Conservation (phyloP, 2,329 filamentous ascomycete species). For the Pseudogymnoascus sp. region DNA sequence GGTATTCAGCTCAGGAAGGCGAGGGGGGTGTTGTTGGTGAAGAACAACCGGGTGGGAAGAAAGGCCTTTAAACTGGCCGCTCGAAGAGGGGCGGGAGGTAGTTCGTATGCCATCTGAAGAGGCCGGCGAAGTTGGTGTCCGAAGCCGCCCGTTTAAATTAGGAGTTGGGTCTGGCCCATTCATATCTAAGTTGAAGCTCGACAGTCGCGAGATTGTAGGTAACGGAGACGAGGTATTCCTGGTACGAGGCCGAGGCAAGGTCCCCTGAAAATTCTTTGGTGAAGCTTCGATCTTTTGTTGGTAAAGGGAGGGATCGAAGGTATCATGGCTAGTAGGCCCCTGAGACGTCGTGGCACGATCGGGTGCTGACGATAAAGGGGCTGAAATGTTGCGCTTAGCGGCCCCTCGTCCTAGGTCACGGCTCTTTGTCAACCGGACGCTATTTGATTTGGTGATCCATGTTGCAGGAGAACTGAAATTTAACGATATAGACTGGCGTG, state of each 20-base stretch:
- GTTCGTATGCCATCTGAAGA: conserved; percentile 24
- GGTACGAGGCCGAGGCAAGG: conserved; percentile 19
- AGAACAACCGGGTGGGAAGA: conserved; percentile 18
- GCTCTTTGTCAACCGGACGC: conserved; percentile 49
- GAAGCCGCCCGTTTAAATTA: conserved; percentile 27
- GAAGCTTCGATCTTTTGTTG: conserved; percentile 17
- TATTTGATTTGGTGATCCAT: conserved; percentile 51
- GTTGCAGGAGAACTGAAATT: conserved; percentile 50
- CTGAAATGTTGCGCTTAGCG: conserved; percentile 47
- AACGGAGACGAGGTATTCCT: conserved; percentile 49
- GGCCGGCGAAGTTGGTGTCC: conserved; percentile 23
- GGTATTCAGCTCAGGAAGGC: conserved; percentile 20
- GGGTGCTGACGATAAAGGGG: conserved; percentile 35
- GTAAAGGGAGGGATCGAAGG: conserved; percentile 22
- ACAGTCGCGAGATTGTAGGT: conserved; percentile 46
- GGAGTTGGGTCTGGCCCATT: conserved; percentile 40
- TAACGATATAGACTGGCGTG: conserved; percentile 51
- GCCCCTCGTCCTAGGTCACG: conserved; percentile 36
- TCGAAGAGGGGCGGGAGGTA: conserved; percentile 36
- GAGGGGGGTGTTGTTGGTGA: conserved; percentile 16
- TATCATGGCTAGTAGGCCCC: conserved; percentile 16
- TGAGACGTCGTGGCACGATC: conserved; percentile 22
- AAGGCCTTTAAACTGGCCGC: conserved; percentile 35
- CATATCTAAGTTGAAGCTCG: conserved; percentile 49
- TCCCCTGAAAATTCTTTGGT: conserved; percentile 20